A percentile compares a stretch with the other conserved stretches of the same genome.
Evolutionary conservation across 257 asterid species (phyloP).

Genomic region (Eucommia ulmoides): DNA sequence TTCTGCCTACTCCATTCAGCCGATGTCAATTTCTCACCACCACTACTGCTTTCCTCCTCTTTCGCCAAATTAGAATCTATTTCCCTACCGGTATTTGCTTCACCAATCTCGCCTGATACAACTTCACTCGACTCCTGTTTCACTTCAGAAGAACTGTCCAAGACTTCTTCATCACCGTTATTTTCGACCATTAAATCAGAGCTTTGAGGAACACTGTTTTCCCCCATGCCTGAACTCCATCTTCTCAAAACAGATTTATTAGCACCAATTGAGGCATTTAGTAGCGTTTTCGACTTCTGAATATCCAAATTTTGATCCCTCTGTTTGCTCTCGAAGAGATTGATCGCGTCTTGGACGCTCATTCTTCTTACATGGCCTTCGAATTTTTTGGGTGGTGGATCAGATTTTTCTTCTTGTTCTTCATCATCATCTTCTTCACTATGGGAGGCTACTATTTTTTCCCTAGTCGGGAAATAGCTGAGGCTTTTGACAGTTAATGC

Average conservation of each 20-base stretch:
- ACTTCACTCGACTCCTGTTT: constrained; percentile 21
- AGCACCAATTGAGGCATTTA: constrained; percentile 41
- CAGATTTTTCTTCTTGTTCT: constrained; percentile 56
- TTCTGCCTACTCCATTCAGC: constrained; percentile 88
- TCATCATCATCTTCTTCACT: constrained; percentile 31
- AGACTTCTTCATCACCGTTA: constrained; percentile 19
- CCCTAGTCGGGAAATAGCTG: constrained; percentile 54
- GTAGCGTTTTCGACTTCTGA: constrained; percentile 42
- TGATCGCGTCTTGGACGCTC: constrained; percentile 94
- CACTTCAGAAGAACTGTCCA: constrained; percentile 18
- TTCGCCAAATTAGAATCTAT: constrained; percentile 22
- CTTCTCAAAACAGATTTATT: constrained; percentile 82
- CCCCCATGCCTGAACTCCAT: constrained; percentile 86
- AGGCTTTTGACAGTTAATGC: constrained; percentile 84
- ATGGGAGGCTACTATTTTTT: constrained; percentile 33
- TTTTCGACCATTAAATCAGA: constrained; percentile 23
- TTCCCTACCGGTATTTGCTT: constrained; percentile 25
- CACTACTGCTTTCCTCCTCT: constrained; percentile 16
- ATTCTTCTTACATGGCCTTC: constrained; percentile 48
- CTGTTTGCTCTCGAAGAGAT: constrained; percentile 88
- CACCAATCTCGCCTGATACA: constrained; percentile 12
- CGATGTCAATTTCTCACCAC: constrained; percentile 37
- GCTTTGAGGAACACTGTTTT: constrained; percentile 25
- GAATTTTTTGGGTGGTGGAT: constrained; percentile 40
- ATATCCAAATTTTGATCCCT: constrained; percentile 46